Evolutionary conservation across 768 basidiomycete species (phyloP).

Genomic region (Auricularia sp.): DNA sequence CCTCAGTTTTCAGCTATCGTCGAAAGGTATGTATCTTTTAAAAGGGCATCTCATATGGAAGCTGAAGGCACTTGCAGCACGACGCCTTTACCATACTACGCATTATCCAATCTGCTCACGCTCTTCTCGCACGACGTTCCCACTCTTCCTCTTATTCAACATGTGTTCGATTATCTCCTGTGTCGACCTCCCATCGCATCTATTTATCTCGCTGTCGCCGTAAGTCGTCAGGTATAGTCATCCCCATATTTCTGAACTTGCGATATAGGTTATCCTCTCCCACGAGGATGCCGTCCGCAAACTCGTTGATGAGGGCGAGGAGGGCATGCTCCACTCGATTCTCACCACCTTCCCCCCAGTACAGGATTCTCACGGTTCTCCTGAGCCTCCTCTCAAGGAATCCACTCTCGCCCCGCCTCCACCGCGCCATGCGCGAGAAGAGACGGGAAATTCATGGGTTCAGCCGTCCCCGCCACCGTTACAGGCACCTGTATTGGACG

Average conservation of each 20-base stretch:
- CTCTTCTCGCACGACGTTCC: conserved; percentile 90
- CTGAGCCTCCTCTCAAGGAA: no score
- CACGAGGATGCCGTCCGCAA: conserved; percentile 56
- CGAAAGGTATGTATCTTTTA: conserved; percentile 37
- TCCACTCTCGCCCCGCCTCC: neutral
- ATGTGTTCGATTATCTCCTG: conserved; percentile 84
- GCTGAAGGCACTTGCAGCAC: conserved; percentile 29
- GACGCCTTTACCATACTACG: conserved; percentile 78
- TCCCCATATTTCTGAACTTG: neutral
- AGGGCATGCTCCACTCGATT: conserved; percentile 65
- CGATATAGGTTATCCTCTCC: conserved; percentile 53
- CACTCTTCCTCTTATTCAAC: conserved; percentile 79
- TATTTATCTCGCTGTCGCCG: conserved; percentile 77
- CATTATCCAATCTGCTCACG: conserved; percentile 81
- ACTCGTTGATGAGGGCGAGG: conserved; percentile 53
- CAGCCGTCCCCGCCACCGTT: neutral
- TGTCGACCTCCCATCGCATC: conserved; percentile 69
- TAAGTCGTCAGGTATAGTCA: conserved; percentile 29
- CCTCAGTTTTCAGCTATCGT: conserved; percentile 57
- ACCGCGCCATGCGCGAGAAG: neutral
- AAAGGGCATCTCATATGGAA: neutral
- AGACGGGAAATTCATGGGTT: neutral
- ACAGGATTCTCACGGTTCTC: neutral
- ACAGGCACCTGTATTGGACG: neutral
- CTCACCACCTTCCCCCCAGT: conserved; percentile 39